A percentile compares a stretch with the other conserved stretches of the same genome.
These are phyloP conservation scores for Chrysoporthe puriensis DNA, from an alignment of 2,329 filamentous ascomycete species.

Conservation along the genomic window DNA sequence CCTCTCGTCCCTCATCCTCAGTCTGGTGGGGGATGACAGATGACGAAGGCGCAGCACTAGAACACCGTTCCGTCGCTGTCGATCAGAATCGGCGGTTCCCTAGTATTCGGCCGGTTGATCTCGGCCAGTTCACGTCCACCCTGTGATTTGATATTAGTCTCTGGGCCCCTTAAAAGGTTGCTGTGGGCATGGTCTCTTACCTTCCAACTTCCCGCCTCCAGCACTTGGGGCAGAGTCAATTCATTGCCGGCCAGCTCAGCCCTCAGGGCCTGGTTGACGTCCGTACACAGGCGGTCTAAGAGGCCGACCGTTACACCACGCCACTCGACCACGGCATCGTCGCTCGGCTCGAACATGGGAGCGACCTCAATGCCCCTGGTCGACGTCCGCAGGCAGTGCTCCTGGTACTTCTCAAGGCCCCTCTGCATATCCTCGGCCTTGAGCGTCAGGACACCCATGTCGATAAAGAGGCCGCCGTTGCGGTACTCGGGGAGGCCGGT, in stretches of 20 bases:
- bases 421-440: conserved; percentile 49
- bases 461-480: conserved; percentile 72
- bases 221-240: conserved; percentile 81
- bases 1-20: background rate
- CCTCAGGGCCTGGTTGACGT: conserved; percentile 66
- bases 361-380: conserved; percentile 62
- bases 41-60: conserved; percentile 47
- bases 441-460: conserved; percentile 56
- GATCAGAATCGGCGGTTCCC: conserved; percentile 94
- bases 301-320: conserved; percentile 65
- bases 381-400: conserved; percentile 73
- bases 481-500: conserved; percentile 74
- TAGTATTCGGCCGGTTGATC: conserved; percentile 92
- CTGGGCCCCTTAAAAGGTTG: background rate
- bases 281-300: conserved; percentile 56
- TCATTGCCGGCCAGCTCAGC: conserved; percentile 68
- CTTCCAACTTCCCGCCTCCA: conserved; percentile 98
- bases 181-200: conserved; percentile 51
- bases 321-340: conserved; percentile 69
- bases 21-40: background rate
- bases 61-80: conserved; percentile 97
- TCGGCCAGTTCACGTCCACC: conserved; percentile 95
- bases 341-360: conserved; percentile 61
- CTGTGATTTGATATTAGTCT: conserved; percentile 44
- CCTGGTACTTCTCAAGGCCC: conserved; percentile 53